Base-by-base conservation (phyloP, 2,329 filamentous ascomycete genomes). In the Arthrinium puccinioides region DNA sequence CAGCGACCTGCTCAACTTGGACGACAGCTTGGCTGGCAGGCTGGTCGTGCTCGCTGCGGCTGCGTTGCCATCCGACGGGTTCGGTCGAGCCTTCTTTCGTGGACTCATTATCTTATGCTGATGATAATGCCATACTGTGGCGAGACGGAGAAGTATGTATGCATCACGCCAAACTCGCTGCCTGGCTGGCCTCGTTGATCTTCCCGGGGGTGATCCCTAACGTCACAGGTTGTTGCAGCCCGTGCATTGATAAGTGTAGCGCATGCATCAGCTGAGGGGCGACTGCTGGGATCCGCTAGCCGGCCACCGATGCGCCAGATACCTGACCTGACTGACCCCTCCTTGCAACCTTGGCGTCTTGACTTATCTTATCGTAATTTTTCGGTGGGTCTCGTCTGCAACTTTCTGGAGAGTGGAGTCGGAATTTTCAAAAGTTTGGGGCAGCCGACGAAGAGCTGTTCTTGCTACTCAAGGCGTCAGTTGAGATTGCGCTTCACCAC, bases 31-130 rank as follows among this genome's bases (percentile, higher is more conserved):
- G n/a, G 44, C 39, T 21, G 46, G 40, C 36, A 45, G 30, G 36
- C 43, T 48, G 31, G 38, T 39, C 27, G 48, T 41, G 42, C 44
- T 50, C 11, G 38, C 43, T 10, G 40, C 44, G 38, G 33, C 42
- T 27, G 49, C 36, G 32, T n/a, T n/a, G n/a, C n/a, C n/a, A n/a
- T 51, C 49, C 7, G 48, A 39, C n/a, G 61, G 55, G 38, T 61
- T 60, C 15, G 56, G 59, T 43, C 61, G 60, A 29, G 54, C 46
- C 41, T 63, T 63, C 49, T 69, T 70, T 43, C 63, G 55, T 32
- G 61, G 56, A 48, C 53, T 59, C 64, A 69, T 69, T 21, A 23
- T 19, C 15, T 36, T 6, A 16, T 29, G 8, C 16, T 29, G 19
- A 29, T 29, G 27, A 10, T 29, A 29, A 23, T 16, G 19, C 31